A percentile compares a stretch with the other conserved stretches of the same genome.
These are phyloP conservation scores for Sugiyamaella qingdaonensis DNA, from an alignment of 805 yeast genomes.

Conservation along the genomic window DNA sequence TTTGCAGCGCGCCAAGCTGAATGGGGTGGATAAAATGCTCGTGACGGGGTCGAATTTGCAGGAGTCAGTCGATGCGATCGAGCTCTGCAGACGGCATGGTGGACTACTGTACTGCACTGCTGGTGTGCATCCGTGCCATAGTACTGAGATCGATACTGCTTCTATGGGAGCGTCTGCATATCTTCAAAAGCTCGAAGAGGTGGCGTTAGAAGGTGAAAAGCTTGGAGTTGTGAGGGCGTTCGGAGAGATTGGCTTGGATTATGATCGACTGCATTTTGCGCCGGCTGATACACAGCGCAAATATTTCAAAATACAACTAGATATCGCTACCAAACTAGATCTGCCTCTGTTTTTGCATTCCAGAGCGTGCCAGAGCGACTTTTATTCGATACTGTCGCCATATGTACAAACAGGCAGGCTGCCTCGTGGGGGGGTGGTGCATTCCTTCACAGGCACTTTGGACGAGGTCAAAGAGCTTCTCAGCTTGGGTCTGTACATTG, in stretches of 20 bases:
- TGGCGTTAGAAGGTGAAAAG: conserved; percentile 47
- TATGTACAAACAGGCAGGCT: conserved; percentile 42
- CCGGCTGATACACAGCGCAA: conserved; percentile 59
- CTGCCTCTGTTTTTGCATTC: conserved; percentile 87
- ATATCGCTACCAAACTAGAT: conserved; percentile 46
- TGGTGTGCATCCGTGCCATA: conserved; percentile 95
- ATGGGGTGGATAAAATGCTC: conserved; percentile 64
- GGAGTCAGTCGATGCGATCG: conserved; percentile 63
- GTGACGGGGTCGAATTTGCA: conserved; percentile 76
- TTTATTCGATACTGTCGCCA: conserved; percentile 58
- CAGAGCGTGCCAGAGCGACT: conserved; percentile 82
- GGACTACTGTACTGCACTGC: conserved; percentile 57
- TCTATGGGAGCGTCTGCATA: conserved; percentile 30
- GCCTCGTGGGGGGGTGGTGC: conserved; percentile 72
- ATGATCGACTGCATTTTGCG: conserved; percentile 80
- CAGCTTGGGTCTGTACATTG: conserved; percentile 59
- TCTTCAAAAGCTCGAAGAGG: conserved; percentile 44
- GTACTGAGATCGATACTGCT: conserved; percentile 45
- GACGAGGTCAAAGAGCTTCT: conserved; percentile 59
- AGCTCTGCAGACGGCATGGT: conserved; percentile 43
- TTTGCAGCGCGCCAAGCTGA: conserved; percentile 57
- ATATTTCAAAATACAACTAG: conserved; percentile 71
- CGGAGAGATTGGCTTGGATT: conserved; percentile 95
- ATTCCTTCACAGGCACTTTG: conserved; percentile 84
- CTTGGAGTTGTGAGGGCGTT: conserved; percentile 65